phyloP scores from a whole-genome alignment of 2,329 filamentous ascomycete species.

The Sclerotinia nivalis region DNA sequence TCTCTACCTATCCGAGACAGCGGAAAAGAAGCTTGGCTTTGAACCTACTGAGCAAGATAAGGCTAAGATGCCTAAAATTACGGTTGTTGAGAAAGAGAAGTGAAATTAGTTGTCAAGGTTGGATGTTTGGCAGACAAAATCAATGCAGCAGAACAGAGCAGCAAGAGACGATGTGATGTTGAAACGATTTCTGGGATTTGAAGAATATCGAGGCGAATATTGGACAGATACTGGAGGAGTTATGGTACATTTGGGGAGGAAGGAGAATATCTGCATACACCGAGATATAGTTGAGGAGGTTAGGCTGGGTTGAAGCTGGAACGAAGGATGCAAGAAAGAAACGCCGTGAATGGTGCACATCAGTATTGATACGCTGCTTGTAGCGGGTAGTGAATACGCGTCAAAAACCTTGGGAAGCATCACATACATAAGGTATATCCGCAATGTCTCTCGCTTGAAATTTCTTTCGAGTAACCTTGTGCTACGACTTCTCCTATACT shows the following conservation, averaged over 20 bases:
- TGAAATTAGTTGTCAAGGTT: not conserved
- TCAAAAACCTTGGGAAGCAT: not conserved
- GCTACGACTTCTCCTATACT: not conserved
- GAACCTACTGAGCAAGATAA: conserved; percentile 73
- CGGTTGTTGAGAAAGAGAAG: conserved; percentile 54
- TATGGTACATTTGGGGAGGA: not conserved
- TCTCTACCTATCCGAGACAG: conserved; percentile 70
- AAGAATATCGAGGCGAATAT: not conserved
- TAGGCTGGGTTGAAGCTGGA: not conserved
- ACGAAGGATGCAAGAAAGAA: not conserved
- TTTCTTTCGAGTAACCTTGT: no score
- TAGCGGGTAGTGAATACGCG: not conserved
- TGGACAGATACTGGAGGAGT: not conserved
- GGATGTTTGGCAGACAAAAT: not conserved
- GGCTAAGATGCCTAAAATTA: conserved; percentile 66
- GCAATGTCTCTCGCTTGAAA: not conserved
- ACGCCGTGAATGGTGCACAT: not conserved
- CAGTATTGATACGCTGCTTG: not conserved
- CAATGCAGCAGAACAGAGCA: not conserved
- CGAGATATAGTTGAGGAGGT: not conserved
- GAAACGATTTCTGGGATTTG: not conserved
- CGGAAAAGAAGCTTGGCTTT: conserved; percentile 72
- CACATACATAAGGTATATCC: not conserved
- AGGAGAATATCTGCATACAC: not conserved
- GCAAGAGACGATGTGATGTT: not conserved